phyloP scores from a whole-genome alignment of 352 stramenopile species.

The Globisporangium sylvaticum region DNA sequence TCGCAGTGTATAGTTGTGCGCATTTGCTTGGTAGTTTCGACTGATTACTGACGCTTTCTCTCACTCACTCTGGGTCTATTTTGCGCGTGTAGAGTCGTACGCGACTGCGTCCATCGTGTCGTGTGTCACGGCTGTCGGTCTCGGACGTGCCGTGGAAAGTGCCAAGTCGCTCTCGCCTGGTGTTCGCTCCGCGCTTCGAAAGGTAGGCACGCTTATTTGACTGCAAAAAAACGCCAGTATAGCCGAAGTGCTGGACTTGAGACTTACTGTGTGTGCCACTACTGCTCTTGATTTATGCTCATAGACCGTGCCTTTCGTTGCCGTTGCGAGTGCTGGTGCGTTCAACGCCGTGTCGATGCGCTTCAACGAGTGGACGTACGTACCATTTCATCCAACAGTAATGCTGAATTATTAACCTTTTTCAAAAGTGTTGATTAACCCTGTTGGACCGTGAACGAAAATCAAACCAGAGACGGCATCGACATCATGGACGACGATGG shows the following conservation, averaged over 20 bases:
- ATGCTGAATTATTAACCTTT: neutral
- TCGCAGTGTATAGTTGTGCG: neutral
- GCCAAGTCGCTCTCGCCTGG: slow-evolving; percentile 67
- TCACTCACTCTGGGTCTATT: neutral
- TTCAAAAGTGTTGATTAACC: neutral
- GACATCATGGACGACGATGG: slow-evolving; percentile 81
- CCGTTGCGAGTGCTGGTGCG: slow-evolving; percentile 73
- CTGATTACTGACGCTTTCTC: neutral
- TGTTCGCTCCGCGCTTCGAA: slow-evolving; percentile 54
- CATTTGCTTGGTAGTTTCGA: neutral
- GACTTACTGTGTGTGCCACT: neutral
- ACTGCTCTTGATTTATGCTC: too few relatives aligned
- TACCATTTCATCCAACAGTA: slow-evolving; percentile 1
- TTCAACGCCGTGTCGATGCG: slow-evolving; percentile 89
- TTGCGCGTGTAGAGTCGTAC: slow-evolving; percentile 56
- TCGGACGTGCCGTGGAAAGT: slow-evolving; percentile 73
- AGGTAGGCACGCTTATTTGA: slow-evolving; percentile 24
- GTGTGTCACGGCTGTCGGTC: slow-evolving; percentile 66
- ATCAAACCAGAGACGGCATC: slow-evolving; percentile 83
- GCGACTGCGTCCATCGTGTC: slow-evolving; percentile 73
- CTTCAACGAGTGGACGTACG: slow-evolving; percentile 83
- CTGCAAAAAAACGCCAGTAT: neutral
- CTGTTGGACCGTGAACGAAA: too few relatives aligned
- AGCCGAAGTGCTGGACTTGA: neutral
- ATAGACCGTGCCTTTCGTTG: slow-evolving; percentile 82